Base-by-base conservation (phyloP, 768 basidiomycete genomes). In the Termitomyces sp. region DNA sequence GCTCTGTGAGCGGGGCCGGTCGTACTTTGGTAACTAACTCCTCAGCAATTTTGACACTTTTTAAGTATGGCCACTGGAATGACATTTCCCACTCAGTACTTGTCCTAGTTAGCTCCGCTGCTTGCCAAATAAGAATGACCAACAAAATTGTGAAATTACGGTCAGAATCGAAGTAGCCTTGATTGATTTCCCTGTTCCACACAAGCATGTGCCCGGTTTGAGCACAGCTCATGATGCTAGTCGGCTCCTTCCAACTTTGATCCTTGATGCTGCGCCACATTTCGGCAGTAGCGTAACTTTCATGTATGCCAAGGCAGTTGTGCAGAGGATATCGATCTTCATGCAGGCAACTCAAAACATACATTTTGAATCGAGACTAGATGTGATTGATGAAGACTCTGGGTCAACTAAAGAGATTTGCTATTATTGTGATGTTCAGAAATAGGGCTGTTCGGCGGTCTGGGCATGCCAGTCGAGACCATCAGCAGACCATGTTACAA, bases 201-300 rank as follows among this genome's bases (percentile, higher is more conserved):
- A 10, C 33, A 7, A 5, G 6, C 15, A 36, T 26, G 5, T 2
- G 45, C 8, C 15, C 5, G 34, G 6, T 2, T 16, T 34, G 9
- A 22, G 12, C 31, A 13, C 20, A 1, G 29, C 15, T 36, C 5
- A 16, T 29, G 8, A 3, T 24, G 15, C 18, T 12, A 20, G 3
- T n/a, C 1, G 26, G 6, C 13, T 16, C 28, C 26, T 28, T 22
- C 15, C 16, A 22, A n/a, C 42, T 16, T n/a, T 29, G 10, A 52
- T 31, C 24, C 6, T 29, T 47, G 51, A 39, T 52, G 45, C 34
- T 51, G 44, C 56, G 56, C 56, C 56, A 57, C 56, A 51, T 39
- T 24, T 24, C 22, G 5, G 8, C 36, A 12, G 10, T 18, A n/a
- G 34, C 24, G 10, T 18, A n/a, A 24, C 24, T 7, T 41, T 33